These are phyloP conservation scores for Pisolithus orientalis DNA, from an alignment of 768 basidiomycete genomes.

Conservation along the genomic window DNA sequence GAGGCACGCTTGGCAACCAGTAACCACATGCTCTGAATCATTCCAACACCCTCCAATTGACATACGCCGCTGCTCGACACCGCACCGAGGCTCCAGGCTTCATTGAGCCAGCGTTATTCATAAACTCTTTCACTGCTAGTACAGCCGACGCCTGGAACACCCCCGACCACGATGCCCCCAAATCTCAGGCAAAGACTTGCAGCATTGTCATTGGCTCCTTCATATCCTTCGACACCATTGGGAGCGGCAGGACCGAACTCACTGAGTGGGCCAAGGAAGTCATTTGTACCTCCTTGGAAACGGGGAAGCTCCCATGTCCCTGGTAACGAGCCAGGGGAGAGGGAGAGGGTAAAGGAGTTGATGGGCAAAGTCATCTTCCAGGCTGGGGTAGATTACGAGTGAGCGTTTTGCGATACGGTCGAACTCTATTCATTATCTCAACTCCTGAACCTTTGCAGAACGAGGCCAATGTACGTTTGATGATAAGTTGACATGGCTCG, in stretches of 20 bases:
- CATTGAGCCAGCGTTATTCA: background rate
- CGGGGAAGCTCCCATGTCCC: conserved; percentile 24
- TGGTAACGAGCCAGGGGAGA: conserved; percentile 21
- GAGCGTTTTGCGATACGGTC: conserved; percentile 19
- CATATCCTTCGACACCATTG: conserved; percentile 38
- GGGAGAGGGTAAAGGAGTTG: conserved; percentile 53
- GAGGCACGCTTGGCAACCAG: background rate
- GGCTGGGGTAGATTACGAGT: conserved; percentile 90
- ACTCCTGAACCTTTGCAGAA: conserved; percentile 39
- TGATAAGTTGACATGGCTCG: background rate
- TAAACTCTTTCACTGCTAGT: background rate
- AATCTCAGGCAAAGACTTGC: conserved; percentile 64
- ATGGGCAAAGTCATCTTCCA: conserved; percentile 76
- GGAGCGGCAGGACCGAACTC: conserved; percentile 13
- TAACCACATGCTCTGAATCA: background rate
- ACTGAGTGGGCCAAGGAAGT: conserved; percentile 26
- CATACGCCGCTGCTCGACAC: background rate
- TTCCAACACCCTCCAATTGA: background rate
- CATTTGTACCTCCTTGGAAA: conserved; percentile 54
- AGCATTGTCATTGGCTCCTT: conserved; percentile 50
- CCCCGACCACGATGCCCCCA: conserved; percentile 20
- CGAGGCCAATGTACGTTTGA: conserved; percentile 71
- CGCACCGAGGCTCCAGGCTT: background rate
- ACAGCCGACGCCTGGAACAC: background rate
- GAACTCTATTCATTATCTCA: conserved; percentile 9